Evolutionary conservation across 495 filamentous ascomycete genomes (phyloP), one percentile per base, ranked within the genome.

Genomic region (Cercophora newfieldiana): DNA sequence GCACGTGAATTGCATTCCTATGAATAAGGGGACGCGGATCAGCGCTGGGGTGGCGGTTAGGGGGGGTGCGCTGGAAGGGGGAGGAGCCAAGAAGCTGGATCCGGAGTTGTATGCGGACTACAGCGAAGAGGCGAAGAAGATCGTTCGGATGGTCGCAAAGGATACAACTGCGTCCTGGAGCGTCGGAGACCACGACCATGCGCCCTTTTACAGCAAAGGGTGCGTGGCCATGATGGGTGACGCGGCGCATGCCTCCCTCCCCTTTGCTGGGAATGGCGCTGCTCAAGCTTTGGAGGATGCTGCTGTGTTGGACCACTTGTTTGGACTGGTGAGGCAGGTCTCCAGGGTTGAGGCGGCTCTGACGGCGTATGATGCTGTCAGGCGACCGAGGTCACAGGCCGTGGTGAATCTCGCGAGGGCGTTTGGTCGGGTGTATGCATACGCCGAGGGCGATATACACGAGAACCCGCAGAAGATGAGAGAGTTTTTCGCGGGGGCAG

Each of bases 211-310:
- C 50, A 71, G 77, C 22, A 76, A 77, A 1, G 77, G 79, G 16
- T 76, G 78, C 7, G 80, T 88, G 8, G 80, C 79, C 10, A 76
- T 86, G 57, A 61, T 88, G 57, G 87, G 87, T 19, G 87, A 89
- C 63, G 80, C 85, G 1, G 87, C 87, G 29, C 87, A 90, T 72
- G 80, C 86, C 1, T 79, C 86, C 47, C 73, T 88, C 6, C 86
- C 86, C 0, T 87, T 86, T 26, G 82, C 80, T 5, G 82, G 80
- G 0, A 83, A 86, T 66, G 87, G 87, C 0, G 87, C 84, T 0
- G 85, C 84, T 8, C 85, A 87, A 68, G 86, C 87, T 0, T 75
- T 89, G 66, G 87, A 89, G 67, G 87, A 89, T 68, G 87, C 81
- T 2, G 77, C 77, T 0, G 76, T 82, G 28, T 71, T 85, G 7